Evolutionary conservation across 2,329 filamentous ascomycete species (phyloP), one percentile per base, ranked within the genome.

Genomic region (Penicillium sp.): DNA sequence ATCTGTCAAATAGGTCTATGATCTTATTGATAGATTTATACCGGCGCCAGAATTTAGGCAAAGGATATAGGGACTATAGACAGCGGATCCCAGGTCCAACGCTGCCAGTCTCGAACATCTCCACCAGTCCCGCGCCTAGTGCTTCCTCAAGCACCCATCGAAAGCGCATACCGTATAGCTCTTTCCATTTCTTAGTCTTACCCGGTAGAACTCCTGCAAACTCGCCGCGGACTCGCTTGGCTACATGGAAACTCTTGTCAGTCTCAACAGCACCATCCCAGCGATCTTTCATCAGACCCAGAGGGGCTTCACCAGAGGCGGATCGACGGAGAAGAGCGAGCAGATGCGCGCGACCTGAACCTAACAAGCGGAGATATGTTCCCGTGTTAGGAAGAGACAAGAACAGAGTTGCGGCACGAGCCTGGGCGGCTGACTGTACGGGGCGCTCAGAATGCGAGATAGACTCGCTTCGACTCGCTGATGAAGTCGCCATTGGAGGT

Each of bases 81-180:
- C 64, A 66, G 50, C 77, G 70, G 27, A 84, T 77, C 16, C 79
- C 84, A 42, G 79, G 72, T 4, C 84, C 84, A 29, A 86, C 83
- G 63, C 80, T 85, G 18, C 83, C 80, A 6, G 84, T 87, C 61
- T 86, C 80, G 62, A 87, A 87, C 8, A 84, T 64, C 68, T 87
- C 84, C 12, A 86, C 74, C 27, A 85, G 63, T 3, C 85, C 85
- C 23, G 81, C 79, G 1, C 85, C 84, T 16, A 86, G 65, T 57
- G 82, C 82, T 64, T 87, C 84, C 56, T 83, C 83, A 37, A 87
- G 60, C 9, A 82, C 75, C 82, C 83, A 86, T 31, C 82, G 79
- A 60, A 86, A 86, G 27, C 73, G 72, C 70, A 86, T 70, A 0
- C 85, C 85, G 59, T 80, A 80, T 42, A 86, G 80, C 13, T 78